Percentiles rank a stretch among this genome's conserved stretches.
phyloP scores from a whole-genome alignment of 495 filamentous ascomycete species.

The Penicillium lividum region DNA sequence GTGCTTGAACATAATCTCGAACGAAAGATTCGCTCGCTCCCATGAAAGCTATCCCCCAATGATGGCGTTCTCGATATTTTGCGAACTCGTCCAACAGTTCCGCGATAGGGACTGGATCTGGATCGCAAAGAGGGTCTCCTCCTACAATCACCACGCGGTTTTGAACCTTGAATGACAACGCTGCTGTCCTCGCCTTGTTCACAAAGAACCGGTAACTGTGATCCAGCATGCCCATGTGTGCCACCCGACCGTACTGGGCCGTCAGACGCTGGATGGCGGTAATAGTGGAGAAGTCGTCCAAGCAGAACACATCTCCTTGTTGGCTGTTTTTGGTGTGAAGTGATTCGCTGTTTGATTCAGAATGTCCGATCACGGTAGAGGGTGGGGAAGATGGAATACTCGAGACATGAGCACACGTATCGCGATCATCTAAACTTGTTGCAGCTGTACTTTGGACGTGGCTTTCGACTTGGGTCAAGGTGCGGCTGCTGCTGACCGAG shows the following conservation, averaged over 20 bases:
- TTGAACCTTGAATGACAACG: conserved; percentile 41
- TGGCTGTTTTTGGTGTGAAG: not conserved
- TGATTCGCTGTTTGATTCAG: conserved; percentile 3
- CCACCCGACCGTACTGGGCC: conserved; percentile 36
- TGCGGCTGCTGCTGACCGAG: conserved; percentile 21
- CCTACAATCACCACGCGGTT: conserved; percentile 38
- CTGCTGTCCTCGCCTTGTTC: conserved; percentile 35
- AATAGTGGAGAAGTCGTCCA: conserved; percentile 33
- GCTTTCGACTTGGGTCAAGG: conserved; percentile 11
- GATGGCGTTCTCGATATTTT: conserved; percentile 29
- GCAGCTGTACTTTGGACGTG: conserved; percentile 4
- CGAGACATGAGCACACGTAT: not conserved
- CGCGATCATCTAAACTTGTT: conserved; percentile 19
- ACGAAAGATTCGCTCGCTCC: conserved; percentile 37
- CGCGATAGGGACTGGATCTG: conserved; percentile 16
- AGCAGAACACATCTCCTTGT: conserved; percentile 24
- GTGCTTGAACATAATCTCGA: conserved; percentile 17
- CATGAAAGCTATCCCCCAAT: conserved; percentile 39
- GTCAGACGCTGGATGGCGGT: conserved; percentile 33
- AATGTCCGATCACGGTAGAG: not conserved
- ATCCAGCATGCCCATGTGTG: conserved; percentile 50
- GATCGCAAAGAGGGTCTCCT: conserved; percentile 42
- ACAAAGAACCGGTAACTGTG: conserved; percentile 45
- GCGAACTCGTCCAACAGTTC: conserved; percentile 39
- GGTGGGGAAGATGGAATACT: not conserved